A percentile compares a stretch with the other conserved stretches of the same genome.
Evolutionary conservation across 139 green algal species (phyloP).

Genomic region (Dunaliella primolecta): DNA sequence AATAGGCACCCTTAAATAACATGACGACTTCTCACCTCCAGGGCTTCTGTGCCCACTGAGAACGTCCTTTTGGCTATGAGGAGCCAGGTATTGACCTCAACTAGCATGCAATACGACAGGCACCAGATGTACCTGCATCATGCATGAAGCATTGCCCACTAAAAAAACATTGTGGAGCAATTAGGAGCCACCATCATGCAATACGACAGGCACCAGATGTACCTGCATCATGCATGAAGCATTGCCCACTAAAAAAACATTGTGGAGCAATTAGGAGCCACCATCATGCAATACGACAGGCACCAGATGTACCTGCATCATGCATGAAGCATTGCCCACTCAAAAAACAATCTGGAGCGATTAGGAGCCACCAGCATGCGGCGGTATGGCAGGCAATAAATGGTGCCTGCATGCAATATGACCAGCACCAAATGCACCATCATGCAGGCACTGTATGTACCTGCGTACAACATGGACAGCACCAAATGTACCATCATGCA

Average conservation of each 20-base stretch:
- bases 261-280: slow-evolving; percentile 63
- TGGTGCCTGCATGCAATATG: too few species aligned
- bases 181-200: slow-evolving; percentile 58
- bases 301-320: slow-evolving; percentile 45
- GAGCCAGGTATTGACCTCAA: slow-evolving; percentile 57
- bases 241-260: too few species aligned
- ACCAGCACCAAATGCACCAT: too few species aligned
- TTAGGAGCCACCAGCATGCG: slow-evolving; percentile 58
- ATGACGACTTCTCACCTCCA: slow-evolving; percentile 14
- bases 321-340: too few species aligned
- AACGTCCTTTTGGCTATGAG: slow-evolving; percentile 50
- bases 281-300: slow-evolving; percentile 48
- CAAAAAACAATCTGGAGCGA: too few species aligned
- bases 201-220: slow-evolving; percentile 48
- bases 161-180: too few species aligned
- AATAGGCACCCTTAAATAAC: too few species aligned
- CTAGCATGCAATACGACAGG: slow-evolving; percentile 48
- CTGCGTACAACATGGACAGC: too few species aligned
- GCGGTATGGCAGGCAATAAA: slow-evolving; percentile 46
- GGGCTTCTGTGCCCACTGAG: background rate
- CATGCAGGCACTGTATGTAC: slow-evolving; percentile 52
- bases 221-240: too few species aligned
- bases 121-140: slow-evolving; percentile 45
- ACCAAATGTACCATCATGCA: too few species aligned
- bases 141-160: too few species aligned